Percentiles rank a stretch among this genome's conserved stretches.
phyloP scores from a whole-genome alignment of 2,329 filamentous ascomycete genomes.

The Botrytis fragariae region DNA sequence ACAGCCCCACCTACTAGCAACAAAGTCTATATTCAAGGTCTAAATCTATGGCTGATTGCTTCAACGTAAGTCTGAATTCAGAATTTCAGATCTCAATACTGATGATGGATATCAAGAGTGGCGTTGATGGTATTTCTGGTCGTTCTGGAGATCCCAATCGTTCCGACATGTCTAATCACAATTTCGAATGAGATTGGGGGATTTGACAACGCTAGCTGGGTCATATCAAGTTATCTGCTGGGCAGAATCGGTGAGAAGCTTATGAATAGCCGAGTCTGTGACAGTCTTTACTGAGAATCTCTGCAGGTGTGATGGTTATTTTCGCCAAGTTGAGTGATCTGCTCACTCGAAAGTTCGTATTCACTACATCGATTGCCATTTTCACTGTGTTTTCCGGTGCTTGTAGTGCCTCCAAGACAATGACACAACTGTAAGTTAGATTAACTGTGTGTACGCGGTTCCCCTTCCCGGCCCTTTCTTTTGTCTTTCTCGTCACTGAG shows the following conservation, averaged over 20 bases:
- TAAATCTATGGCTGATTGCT: too few relatives aligned
- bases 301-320: background rate
- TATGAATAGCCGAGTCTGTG: too few relatives aligned
- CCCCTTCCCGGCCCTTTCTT: too few relatives aligned
- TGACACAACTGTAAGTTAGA: slow-evolving; percentile 5
- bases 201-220: background rate
- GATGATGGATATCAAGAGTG: background rate
- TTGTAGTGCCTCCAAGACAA: background rate
- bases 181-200: background rate
- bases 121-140: background rate
- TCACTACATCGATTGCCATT: background rate
- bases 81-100: too few relatives aligned
- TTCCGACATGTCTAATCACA: background rate
- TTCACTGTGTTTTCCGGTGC: background rate
- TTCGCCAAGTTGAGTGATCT: slow-evolving; percentile 5
- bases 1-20: too few relatives aligned
- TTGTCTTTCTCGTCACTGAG: background rate
- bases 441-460: background rate
- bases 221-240: background rate
- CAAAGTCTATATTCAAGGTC: too few relatives aligned
- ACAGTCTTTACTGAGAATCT: too few relatives aligned
- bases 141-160: background rate
- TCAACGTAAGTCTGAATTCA: too few relatives aligned
- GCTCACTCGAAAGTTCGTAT: background rate
- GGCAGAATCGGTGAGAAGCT: too few relatives aligned